Evolutionary conservation across 306 rosid species (phyloP).

Genomic region (Vigna mungo): DNA sequence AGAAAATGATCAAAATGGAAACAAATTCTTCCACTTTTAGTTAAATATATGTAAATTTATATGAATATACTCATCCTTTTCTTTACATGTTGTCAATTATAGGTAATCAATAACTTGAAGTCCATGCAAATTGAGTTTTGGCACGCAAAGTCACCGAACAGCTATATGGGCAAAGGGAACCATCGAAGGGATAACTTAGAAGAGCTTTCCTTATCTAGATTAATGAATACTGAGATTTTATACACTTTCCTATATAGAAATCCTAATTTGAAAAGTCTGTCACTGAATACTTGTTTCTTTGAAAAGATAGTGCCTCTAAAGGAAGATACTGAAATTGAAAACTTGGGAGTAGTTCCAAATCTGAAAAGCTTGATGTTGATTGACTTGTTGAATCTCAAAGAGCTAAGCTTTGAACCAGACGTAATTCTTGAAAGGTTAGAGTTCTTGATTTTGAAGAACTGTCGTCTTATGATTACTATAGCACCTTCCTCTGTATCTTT

Average conservation of each 20-base stretch:
- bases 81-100: background rate
- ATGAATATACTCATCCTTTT: too few relatives aligned
- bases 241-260: slow-evolving; percentile 33
- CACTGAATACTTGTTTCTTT: background rate
- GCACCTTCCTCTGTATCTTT: slow-evolving; percentile 20
- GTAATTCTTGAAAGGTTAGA: slow-evolving; percentile 7
- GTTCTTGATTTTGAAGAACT: background rate
- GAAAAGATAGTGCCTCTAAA: background rate
- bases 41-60: too few relatives aligned
- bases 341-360: slow-evolving; percentile 32
- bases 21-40: too few relatives aligned
- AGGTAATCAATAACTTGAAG: slow-evolving; percentile 29
- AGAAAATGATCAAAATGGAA: too few relatives aligned
- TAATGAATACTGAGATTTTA: background rate
- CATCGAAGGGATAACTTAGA: background rate
- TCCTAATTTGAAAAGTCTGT: slow-evolving; percentile 12
- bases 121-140: background rate
- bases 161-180: background rate
- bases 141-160: background rate
- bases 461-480: background rate
- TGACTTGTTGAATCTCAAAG: background rate
- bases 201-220: background rate
- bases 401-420: slow-evolving; percentile 29
- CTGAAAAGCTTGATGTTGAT: slow-evolving; percentile 13
- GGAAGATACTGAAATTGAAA: background rate